phyloP scores from a whole-genome alignment of 768 basidiomycete species.

The Paxillus rubicundulus region DNA sequence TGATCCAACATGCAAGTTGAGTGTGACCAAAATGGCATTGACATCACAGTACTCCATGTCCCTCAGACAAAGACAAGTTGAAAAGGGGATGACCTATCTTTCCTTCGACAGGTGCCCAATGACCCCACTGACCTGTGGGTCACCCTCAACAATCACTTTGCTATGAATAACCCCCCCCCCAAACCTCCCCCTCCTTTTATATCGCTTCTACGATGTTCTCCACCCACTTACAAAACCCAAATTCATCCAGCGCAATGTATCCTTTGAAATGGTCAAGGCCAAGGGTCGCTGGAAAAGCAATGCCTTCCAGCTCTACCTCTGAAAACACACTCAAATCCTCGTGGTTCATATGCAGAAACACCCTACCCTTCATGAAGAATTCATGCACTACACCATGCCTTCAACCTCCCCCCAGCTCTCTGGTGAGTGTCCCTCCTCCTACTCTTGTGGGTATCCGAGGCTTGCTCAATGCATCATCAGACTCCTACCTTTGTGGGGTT shows the following conservation, averaged over 20 bases:
- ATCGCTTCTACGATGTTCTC: conserved; percentile 6
- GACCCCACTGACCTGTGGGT: conserved; percentile 21
- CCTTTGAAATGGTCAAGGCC: too few relatives aligned
- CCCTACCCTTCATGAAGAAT: conserved; percentile 8
- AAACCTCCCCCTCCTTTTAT: conserved; percentile 30
- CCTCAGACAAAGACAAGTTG: conserved; percentile 11
- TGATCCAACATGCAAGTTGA: conserved; percentile 14
- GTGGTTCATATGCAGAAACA: conserved; percentile 28
- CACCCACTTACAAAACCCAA: conserved; percentile 27
- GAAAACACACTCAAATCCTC: conserved; percentile 27
- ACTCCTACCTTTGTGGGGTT: not conserved
- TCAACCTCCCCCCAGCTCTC: not conserved
- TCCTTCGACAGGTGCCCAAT: conserved; percentile 32
- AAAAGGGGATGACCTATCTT: conserved; percentile 32
- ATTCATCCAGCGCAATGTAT: conserved; percentile 29
- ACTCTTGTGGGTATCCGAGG: too few relatives aligned
- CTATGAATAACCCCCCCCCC: conserved; percentile 29
- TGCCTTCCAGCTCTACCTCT: too few relatives aligned
- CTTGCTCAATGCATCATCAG: too few relatives aligned
- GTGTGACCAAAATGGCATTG: conserved; percentile 24
- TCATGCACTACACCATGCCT: conserved; percentile 14
- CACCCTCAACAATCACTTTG: too few relatives aligned
- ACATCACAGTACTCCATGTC: conserved; percentile 6
- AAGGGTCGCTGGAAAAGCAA: too few relatives aligned
- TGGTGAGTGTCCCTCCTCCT: not conserved